Base-by-base conservation (phyloP, 371 early-diverging fungal genomes). In the Dichotomocladium elegans region DNA sequence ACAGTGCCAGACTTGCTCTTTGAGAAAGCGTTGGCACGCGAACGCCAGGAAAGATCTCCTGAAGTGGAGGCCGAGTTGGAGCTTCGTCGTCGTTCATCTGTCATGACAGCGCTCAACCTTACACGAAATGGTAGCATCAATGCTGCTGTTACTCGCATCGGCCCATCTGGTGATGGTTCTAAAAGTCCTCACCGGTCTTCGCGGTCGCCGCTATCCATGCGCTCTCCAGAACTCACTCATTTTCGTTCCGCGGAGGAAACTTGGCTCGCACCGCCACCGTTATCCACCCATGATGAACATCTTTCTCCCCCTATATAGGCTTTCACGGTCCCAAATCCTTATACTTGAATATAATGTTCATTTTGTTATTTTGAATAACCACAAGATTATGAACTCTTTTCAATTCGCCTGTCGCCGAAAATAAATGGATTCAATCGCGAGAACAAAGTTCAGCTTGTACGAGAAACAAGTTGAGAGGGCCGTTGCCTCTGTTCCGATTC, bases 1-100 rank as follows among this genome's bases (percentile, higher is more conserved):
- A 88, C 88, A 35, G 77, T 77, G n/a, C 94, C 94, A 0, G 87
- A 88, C 47, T 52, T 68, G 21, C 81, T 87, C 34, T 87, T 88
- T 52, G 60, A 61, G 28, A 69, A 70, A 45, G 44, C 53, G 3
- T 37, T 33, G n/a, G 46, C 15, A 14, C 55, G 46, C 25, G 44
- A 54, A 25, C 40, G 29, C 35, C 37, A 35, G 1, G 27, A 12
- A 3, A 15, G 41, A 15, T 29, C 51, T 27, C 41, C 27, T 11
- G 51, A 51, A 27, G 51, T 21, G 28, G 51, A 51, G n/a, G 26
- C 27, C 15, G 51, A 51, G n/a, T 15, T 35, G 40, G 15, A 41
- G 26, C 41, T 27, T 21, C 35, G 55, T 5, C 50, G 57, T n/a
- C 44, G 51, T 9, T 47, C 34, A 14, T 51, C 51, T 3, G 57